phyloP scores from a whole-genome alignment of 2,329 filamentous ascomycete genomes.

The Scopulariopsis brevicaulis region DNA sequence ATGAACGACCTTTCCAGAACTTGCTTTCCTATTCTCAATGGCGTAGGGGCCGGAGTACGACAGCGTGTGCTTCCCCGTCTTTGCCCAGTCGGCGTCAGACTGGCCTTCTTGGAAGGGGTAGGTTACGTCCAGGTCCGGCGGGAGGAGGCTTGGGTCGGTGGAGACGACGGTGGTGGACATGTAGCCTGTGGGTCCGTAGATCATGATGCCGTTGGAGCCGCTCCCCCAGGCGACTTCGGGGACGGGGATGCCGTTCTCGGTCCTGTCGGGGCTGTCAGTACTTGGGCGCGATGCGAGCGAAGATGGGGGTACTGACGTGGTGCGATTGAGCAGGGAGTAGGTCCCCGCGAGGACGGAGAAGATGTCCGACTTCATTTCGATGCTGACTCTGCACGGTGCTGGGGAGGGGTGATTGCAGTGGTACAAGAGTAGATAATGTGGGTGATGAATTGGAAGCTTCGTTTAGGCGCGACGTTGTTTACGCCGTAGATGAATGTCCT shows the following conservation, averaged over 20 bases:
- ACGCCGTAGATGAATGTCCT: no score
- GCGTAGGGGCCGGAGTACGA: constrained; percentile 14
- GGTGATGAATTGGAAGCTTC: not conserved
- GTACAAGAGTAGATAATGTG: not conserved
- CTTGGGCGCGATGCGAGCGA: not conserved
- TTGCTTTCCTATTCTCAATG: constrained; percentile 6
- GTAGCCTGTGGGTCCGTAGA: constrained; percentile 13
- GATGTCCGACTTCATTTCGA: not conserved
- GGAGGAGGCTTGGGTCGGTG: constrained; percentile 13
- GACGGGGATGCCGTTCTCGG: not conserved
- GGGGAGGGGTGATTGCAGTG: not conserved
- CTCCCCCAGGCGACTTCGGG: not conserved
- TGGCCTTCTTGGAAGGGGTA: constrained; percentile 11
- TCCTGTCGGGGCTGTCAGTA: not conserved
- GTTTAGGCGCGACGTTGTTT: no score
- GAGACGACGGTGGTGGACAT: constrained; percentile 17
- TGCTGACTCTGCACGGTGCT: not conserved
- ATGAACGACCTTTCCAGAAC: constrained; percentile 14
- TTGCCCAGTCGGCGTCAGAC: constrained; percentile 15
- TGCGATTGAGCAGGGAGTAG: not conserved
- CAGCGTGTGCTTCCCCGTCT: constrained; percentile 14
- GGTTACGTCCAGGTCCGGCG: constrained; percentile 9
- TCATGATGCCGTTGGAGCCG: constrained; percentile 11
- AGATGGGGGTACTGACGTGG: not conserved
- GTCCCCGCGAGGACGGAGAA: not conserved